Evolutionary conservation across 495 filamentous ascomycete species (phyloP), one percentile per base, ranked within the genome.

Genomic region (Penicillium odoratum): DNA sequence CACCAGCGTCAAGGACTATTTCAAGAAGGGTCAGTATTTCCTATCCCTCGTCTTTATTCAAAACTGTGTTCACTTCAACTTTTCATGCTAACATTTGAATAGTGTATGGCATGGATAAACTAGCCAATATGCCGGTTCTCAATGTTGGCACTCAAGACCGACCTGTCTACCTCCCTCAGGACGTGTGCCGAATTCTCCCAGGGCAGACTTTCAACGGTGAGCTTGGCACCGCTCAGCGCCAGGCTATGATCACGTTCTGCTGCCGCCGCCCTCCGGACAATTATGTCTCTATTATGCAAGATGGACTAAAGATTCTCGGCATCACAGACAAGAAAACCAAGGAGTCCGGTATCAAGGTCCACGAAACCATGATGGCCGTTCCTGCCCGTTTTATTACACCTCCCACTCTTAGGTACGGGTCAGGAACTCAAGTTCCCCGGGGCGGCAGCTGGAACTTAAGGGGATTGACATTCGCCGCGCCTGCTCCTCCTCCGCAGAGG

Each of bases 171-270:
- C 60, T 89, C 50, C 84, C 89, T 1, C 71, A 82, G 0, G 88
- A 93, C 56, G 62, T 87, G 3, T 83, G 83, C 62, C 59, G 58
- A 1, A 77, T 93, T 5, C 55, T 85, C 3, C 78, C 79, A 1
- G 90, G 89, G 0, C 88, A 94, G 60, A 47, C 77, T 7, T 69
- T 83, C 48, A 76, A 77, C 58, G 67, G 74, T 4, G 81, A 83
- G 60, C 71, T 88, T 31, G 58, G 53, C 11, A 62, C 70, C 0
- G 59, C 67, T 0, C 86, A 89, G 60, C 85, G 83, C 0, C 69
- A 75, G 0, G 46, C 67, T 0, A 92, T 92, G 83, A 82, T 89
- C 38, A 64, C 61, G 2, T 87, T 90, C 63, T 85, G 89, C 5
- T 87, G 83, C 51, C 80, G 88, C 6, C 63, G 68, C 1, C 87